Evolutionary conservation across 495 filamentous ascomycete species (phyloP), one percentile per base, ranked within the genome.

Genomic region (Penicillium cinerascens): DNA sequence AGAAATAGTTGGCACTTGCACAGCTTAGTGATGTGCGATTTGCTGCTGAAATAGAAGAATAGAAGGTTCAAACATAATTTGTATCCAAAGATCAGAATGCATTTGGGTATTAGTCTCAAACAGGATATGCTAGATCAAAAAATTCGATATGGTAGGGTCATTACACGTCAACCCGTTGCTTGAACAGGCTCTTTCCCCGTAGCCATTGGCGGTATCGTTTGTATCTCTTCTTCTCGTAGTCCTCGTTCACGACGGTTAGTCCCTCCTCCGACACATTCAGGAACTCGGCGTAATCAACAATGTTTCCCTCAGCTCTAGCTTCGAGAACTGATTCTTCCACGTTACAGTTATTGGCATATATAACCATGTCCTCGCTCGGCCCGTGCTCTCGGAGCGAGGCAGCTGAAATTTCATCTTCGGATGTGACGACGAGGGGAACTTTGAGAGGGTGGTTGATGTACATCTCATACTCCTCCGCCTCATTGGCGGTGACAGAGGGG

Each of bases 131-230:
- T 44, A 55, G 47, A 52, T 10, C 49, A 16, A 44, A 44, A n/a
- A 36, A 38, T 3, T 49, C 22, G 49, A 54, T 41, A 49, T 41
- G 21, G 9, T 37, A 48, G 7, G 21, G 17, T 23, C 29, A 51
- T 69, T 58, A 79, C 60, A 76, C 73, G 60, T 89, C 87, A 53
- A 87, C 78, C 52, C 86, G 82, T 79, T 95, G 91, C 72, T 96
- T 96, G 62, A 96, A 96, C 54, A 96, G 74, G 61, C 87, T 91
- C 76, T 96, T 96, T 15, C 91, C 91, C 55, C 85, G 79, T 60
- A 97, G 71, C 92, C 92, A 97, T 70, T 96, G 92, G 61, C 85
- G 75, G 69, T 98, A 98, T 0, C 91, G 89, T 70, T 91, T 96
- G 67, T 98, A 98, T 56, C 95, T 74, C 78, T 96, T 96, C 78